Percentiles rank a stretch among this genome's conserved stretches.
phyloP scores from a whole-genome alignment of 257 asterid genomes.

The Solanum chilense region DNA sequence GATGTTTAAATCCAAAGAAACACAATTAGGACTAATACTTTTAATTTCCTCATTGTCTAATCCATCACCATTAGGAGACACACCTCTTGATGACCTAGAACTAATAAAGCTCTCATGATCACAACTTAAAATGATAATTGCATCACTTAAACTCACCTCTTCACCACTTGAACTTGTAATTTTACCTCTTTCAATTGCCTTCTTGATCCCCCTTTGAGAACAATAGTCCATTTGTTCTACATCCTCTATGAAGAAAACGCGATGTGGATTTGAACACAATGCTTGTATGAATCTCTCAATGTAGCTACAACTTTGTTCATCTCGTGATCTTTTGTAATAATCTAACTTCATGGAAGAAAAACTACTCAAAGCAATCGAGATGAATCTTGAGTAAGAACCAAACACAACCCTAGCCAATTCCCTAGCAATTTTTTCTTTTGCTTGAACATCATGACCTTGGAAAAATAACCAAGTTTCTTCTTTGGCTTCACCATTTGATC shows the following conservation, averaged over 20 bases:
- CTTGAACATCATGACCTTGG: slow-evolving; percentile 44
- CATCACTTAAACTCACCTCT: slow-evolving; percentile 53
- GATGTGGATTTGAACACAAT: slow-evolving; percentile 38
- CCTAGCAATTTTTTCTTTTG: slow-evolving; percentile 48
- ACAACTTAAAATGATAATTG: slow-evolving; percentile 49
- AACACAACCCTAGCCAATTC: slow-evolving; percentile 69
- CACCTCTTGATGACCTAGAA: slow-evolving; percentile 32
- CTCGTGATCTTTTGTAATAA: slow-evolving; percentile 39
- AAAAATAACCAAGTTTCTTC: slow-evolving; percentile 78
- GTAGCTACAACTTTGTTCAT: slow-evolving; percentile 40
- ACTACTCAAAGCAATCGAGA: slow-evolving; percentile 31
- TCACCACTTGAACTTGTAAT: slow-evolving; percentile 26
- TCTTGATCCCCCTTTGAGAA: slow-evolving; percentile 31
- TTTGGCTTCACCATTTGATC: slow-evolving; percentile 23
- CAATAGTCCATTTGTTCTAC: slow-evolving; percentile 40
- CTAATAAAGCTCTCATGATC: slow-evolving; percentile 27
- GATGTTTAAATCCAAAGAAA: slow-evolving; percentile 52
- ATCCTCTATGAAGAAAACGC: slow-evolving; percentile 62
- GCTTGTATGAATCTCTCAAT: slow-evolving; percentile 34
- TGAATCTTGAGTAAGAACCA: slow-evolving; percentile 43
- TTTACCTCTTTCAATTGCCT: slow-evolving; percentile 53
- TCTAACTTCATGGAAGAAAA: slow-evolving; percentile 49
- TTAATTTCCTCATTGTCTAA: neutral
- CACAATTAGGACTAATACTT: neutral
- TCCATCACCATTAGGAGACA: slow-evolving; percentile 22